phyloP scores from a whole-genome alignment of 371 early-diverging fungal genomes.

The Sporodiniella umbellata region DNA sequence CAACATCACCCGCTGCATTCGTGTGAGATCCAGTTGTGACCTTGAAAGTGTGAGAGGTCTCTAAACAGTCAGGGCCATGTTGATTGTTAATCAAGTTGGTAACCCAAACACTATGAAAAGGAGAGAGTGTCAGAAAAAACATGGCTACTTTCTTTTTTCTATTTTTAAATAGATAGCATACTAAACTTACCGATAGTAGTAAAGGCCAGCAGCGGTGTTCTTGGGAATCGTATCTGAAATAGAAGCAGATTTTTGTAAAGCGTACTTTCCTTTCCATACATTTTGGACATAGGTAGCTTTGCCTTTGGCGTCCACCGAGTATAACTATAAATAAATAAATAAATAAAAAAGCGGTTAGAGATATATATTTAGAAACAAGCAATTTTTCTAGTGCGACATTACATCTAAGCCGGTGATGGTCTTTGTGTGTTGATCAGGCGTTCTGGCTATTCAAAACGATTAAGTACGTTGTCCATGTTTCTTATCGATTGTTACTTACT shows the following conservation, averaged over 20 bases:
- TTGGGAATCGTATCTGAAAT: conserved; percentile 30
- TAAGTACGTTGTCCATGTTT: too few species aligned
- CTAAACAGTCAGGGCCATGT: conserved; percentile 46
- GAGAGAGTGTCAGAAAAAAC: not conserved
- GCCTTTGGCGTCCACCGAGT: conserved; percentile 31
- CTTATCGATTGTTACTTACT: too few species aligned
- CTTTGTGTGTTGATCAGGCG: conserved; percentile 29
- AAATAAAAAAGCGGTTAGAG: too few species aligned
- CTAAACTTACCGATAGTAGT: conserved; percentile 42
- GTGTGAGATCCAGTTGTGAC: conserved; percentile 54
- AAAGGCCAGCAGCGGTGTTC: conserved; percentile 35
- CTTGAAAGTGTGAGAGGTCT: conserved; percentile 61
- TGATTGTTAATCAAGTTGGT: conserved; percentile 38
- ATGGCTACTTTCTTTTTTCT: not conserved
- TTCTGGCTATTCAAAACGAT: conserved; percentile 19
- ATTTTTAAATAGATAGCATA: conserved; percentile 1
- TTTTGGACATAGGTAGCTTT: conserved; percentile 43
- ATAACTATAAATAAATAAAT: conserved; percentile 34
- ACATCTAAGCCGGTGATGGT: conserved; percentile 46
- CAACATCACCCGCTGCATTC: conserved; percentile 52
- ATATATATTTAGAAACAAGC: too few species aligned
- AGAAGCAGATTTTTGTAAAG: conserved; percentile 29
- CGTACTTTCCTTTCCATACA: conserved; percentile 37
- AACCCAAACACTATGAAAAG: conserved; percentile 42
- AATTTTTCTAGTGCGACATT: conserved; percentile 17